A percentile compares a stretch with the other conserved stretches of the same genome.
Conservation (phyloP, 2,329 filamentous ascomycete species). For the Colletotrichum sp. region DNA sequence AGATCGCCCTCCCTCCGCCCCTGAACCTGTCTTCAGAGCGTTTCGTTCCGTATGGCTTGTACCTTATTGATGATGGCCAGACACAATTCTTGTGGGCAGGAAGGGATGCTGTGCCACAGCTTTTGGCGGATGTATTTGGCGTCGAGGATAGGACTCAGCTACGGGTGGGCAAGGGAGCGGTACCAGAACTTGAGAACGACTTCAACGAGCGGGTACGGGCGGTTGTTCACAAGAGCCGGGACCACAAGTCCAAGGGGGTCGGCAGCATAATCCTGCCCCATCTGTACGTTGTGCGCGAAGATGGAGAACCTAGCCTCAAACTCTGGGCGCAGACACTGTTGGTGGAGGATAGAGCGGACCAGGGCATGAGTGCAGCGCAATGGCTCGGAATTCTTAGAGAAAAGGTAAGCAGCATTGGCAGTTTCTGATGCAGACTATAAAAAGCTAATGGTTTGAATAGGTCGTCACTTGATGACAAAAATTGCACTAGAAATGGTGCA, state of each 20-base stretch:
- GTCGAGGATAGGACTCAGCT: conserved; percentile 81
- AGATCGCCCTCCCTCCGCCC: conserved; percentile 85
- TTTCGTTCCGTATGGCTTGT: conserved; percentile 87
- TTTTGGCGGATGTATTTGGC: conserved; percentile 90
- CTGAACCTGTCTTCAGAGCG: conserved; percentile 88
- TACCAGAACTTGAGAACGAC: conserved; percentile 91
- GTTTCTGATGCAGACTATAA: background rate
- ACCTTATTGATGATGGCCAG: conserved; percentile 95
- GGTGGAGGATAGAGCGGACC: conserved; percentile 93
- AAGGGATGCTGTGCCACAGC: conserved; percentile 87
- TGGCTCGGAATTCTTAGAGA: conserved; percentile 92
- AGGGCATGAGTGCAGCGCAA: conserved; percentile 89
- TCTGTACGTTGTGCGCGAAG: conserved; percentile 91
- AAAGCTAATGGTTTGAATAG: background rate
- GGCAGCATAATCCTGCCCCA: conserved; percentile 94
- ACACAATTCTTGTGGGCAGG: conserved; percentile 98
- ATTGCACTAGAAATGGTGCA: background rate
- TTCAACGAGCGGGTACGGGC: conserved; percentile 94
- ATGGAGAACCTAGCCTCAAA: conserved; percentile 93
- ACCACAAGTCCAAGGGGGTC: conserved; percentile 84
- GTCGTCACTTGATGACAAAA: background rate
- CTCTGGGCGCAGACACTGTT: conserved; percentile 96
- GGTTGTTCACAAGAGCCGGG: conserved; percentile 89
- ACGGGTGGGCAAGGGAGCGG: conserved; percentile 85
- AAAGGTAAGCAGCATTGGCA: conserved; percentile 69